Evolutionary conservation across 805 yeast genomes (phyloP).

Genomic region (Huiozyma sinensis): DNA sequence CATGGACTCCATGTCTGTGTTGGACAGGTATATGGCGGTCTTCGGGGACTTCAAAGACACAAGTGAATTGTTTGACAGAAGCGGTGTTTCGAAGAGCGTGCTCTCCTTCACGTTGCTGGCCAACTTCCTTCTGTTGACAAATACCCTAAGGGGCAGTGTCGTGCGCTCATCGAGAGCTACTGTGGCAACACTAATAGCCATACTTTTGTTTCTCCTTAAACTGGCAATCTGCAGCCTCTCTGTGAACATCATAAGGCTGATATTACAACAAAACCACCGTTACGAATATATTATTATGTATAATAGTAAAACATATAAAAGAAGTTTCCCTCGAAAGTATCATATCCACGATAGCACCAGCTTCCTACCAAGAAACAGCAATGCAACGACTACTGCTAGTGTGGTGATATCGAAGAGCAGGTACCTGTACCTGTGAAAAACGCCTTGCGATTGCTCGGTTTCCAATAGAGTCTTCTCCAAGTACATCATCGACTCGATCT

Average conservation of each 20-base stretch:
- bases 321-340: no score
- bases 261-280: no score
- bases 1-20: constrained; percentile 20
- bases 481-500: constrained; percentile 18
- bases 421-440: constrained; percentile 4
- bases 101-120: constrained; percentile 10
- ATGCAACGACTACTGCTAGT: no score
- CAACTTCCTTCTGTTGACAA: constrained; percentile 23
- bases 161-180: constrained; percentile 13
- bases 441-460: constrained; percentile 2
- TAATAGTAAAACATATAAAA: no score
- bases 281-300: no score
- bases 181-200: constrained; percentile 19
- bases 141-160: constrained; percentile 19
- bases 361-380: no score
- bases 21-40: constrained; percentile 21
- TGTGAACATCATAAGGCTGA: no score
- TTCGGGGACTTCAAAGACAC: constrained; percentile 23
- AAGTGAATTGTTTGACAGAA: constrained; percentile 27
- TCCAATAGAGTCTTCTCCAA: constrained; percentile 5
- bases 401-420: constrained; percentile 3
- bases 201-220: not conserved
- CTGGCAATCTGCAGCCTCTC: no score
- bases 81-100: constrained; percentile 24
- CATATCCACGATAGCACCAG: no score